Conservation (phyloP, 2,329 filamentous ascomycete species). For the Fusarium sp. region DNA sequence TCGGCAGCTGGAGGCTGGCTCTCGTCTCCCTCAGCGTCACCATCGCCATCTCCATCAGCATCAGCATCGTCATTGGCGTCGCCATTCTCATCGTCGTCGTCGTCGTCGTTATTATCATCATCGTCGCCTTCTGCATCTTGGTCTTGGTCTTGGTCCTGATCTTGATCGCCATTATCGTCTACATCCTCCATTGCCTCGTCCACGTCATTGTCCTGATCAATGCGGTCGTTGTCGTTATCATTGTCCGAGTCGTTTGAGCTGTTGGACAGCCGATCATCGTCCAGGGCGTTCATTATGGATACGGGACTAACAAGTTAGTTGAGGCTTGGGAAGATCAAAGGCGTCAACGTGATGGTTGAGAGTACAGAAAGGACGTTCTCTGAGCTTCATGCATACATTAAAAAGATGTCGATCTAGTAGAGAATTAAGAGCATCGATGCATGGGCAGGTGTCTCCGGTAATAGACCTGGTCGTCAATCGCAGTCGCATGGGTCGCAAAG, state of each 20-base stretch:
- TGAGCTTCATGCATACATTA: not conserved
- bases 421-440: not conserved
- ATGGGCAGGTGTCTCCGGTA: not conserved
- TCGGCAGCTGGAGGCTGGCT: slow-evolving; percentile 43
- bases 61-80: slow-evolving; percentile 53
- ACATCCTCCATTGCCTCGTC: slow-evolving; percentile 69
- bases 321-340: not conserved
- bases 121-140: slow-evolving; percentile 48
- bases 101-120: slow-evolving; percentile 36
- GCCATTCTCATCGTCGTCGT: slow-evolving; percentile 52
- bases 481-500: slow-evolving; percentile 17
- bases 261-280: slow-evolving; percentile 42
- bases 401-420: not conserved
- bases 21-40: slow-evolving; percentile 53
- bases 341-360: not conserved
- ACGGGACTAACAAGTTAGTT: not conserved
- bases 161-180: slow-evolving; percentile 54
- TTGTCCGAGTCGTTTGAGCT: slow-evolving; percentile 48
- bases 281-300: slow-evolving; percentile 31
- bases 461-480: not conserved
- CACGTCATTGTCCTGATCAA: slow-evolving; percentile 55
- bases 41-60: slow-evolving; percentile 51
- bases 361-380: not conserved
- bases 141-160: slow-evolving; percentile 36
- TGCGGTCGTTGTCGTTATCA: slow-evolving; percentile 44